Conservation (phyloP, 371 early-diverging fungal genomes). For the Actinomortierella ambigua region DNA sequence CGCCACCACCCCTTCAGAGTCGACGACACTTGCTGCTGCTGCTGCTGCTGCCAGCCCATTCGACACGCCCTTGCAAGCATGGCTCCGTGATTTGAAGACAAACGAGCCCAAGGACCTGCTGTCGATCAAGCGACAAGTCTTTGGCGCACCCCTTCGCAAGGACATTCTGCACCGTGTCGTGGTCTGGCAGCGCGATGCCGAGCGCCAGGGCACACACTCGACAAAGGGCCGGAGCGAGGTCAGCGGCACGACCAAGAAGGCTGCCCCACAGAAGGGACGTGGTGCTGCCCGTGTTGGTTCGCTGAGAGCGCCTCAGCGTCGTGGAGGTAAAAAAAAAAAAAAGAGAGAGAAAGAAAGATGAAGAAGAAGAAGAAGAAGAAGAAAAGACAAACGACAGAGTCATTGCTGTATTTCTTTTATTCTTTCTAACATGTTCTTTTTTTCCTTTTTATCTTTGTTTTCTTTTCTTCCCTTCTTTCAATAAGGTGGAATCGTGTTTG, state of each 20-base stretch:
- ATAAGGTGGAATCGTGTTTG: conserved; percentile 84
- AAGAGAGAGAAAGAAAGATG: neutral
- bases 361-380: neutral
- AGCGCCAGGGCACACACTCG: conserved; percentile 87
- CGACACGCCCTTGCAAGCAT: conserved; percentile 72
- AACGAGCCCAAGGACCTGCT: conserved; percentile 77
- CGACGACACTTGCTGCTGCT: conserved; percentile 1
- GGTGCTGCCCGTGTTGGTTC: conserved; percentile 92
- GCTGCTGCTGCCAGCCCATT: conserved; percentile 47
- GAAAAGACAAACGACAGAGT: neutral
- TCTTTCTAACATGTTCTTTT: neutral
- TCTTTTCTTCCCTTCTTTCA: neutral
- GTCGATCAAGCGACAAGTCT: conserved; percentile 76
- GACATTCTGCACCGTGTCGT: conserved; percentile 91
- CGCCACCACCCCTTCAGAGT: neutral
- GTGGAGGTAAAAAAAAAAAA: conserved; percentile 69
- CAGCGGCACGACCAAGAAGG: conserved; percentile 80
- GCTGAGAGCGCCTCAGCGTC: conserved; percentile 84
- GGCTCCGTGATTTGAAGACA: conserved; percentile 80
- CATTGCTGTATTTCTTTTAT: neutral
- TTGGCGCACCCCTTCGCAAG: conserved; percentile 79
- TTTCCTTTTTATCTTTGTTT: neutral
- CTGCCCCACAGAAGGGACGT: conserved; percentile 90
- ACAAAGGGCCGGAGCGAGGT: conserved; percentile 86
- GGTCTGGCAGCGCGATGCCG: conserved; percentile 80